Evolutionary conservation across 2,329 filamentous ascomycete species (phyloP).

Genomic region (Fusarium redolens): DNA sequence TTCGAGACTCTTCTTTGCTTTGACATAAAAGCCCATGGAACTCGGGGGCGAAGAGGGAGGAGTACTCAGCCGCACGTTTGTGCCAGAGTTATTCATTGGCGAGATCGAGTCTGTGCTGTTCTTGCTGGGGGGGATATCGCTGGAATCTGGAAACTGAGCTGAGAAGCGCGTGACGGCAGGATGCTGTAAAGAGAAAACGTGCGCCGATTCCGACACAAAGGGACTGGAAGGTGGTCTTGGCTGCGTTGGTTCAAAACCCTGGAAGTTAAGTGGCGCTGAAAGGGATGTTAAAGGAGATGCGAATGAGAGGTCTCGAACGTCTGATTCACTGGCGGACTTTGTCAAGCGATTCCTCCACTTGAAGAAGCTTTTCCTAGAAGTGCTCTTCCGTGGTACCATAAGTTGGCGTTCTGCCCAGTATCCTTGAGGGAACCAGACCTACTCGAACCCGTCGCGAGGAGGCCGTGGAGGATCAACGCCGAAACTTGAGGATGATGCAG

Average conservation of each 20-base stretch:
- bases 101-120: conserved; percentile 19
- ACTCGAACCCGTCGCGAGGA: conserved; percentile 66
- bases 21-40: conserved; percentile 26
- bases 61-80: neutral
- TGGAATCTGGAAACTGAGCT: conserved; percentile 11
- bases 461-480: conserved; percentile 65
- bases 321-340: conserved; percentile 52
- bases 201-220: conserved; percentile 60
- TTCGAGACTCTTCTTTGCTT: conserved; percentile 41
- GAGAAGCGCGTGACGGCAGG: conserved; percentile 31
- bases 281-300: conserved; percentile 43
- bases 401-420: conserved; percentile 71
- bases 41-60: neutral
- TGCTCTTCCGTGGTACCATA: conserved; percentile 46
- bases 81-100: neutral
- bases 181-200: conserved; percentile 60
- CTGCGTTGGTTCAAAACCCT: conserved; percentile 17
- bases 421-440: conserved; percentile 72
- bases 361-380: conserved; percentile 51
- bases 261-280: conserved; percentile 23
- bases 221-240: conserved; percentile 51
- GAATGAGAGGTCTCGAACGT: conserved; percentile 34
- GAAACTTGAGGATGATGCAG: conserved; percentile 34
- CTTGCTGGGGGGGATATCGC: conserved; percentile 1
- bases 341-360: conserved; percentile 55